Base-by-base conservation (phyloP, 495 filamentous ascomycete species). In the Xylaria longipes region DNA sequence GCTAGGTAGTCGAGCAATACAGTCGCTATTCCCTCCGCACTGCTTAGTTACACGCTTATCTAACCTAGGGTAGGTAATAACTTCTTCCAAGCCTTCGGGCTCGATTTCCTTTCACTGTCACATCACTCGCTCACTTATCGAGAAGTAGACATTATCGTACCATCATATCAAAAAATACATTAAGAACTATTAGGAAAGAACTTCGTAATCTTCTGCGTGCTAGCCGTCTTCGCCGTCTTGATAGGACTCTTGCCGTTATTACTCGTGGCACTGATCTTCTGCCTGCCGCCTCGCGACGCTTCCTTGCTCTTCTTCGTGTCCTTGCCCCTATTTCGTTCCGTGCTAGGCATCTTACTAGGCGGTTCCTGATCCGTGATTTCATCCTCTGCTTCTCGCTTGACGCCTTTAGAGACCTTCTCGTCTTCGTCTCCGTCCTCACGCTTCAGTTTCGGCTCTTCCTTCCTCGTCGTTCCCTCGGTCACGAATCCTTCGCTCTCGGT, bases 141-240 rank as follows among this genome's bases (percentile, higher is more conserved):
- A 7, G 20, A 41, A 29, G 14, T 39, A 22, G 17, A 22, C 3
- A 4, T 37, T 5, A 17, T 58, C 6, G 20, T 0, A 22, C 0
- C 8, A n/a, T 5, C 20, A 14, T 20, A 27, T 41, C 20, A 29
- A 35, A 3, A 43, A 43, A 43, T 15, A 15, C 12, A 87, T 73
- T 74, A 84, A 8, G 81, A 80, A 60, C 81, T 83, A 58, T 91
- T 93, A 20, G 83, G 87, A 81, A 97, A 96, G 78, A 97, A 97
- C 65, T 86, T 93, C 0, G 94, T 97, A 69, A 97, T 97, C 81
- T 90, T 91, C 79, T 92, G 91, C 64, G 87, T 93, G 12, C 91
- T 90, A 61, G 86, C 85, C 29, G 43, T 27, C 22, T 62, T 70
- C 3, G 80, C 78, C n/a, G 79, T 63, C 73, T 92, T 90, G 20